A percentile compares a stretch with the other conserved stretches of the same genome.
phyloP scores from a whole-genome alignment of 106 monocot species.

The Acorus gramineus region DNA sequence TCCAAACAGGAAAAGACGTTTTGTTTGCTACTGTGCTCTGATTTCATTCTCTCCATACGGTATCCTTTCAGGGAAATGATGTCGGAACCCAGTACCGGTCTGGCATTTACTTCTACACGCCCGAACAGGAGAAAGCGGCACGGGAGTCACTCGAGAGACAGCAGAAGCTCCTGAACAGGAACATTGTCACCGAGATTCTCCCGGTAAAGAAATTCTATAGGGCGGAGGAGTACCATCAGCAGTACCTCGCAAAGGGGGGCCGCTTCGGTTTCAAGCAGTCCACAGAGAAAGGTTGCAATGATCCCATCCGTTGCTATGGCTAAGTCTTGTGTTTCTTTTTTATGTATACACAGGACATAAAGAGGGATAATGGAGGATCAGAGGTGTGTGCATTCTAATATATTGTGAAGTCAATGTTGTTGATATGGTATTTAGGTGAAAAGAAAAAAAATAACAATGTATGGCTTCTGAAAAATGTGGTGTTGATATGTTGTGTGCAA shows the following conservation, averaged over 20 bases:
- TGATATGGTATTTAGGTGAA: no score
- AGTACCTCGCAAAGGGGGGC: constrained; percentile 72
- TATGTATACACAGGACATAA: no score
- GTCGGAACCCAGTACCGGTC: constrained; percentile 76
- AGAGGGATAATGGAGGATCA: no score
- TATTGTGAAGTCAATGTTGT: no score
- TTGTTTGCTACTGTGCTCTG: not conserved
- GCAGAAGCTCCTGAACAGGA: constrained; percentile 27
- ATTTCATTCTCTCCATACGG: not conserved
- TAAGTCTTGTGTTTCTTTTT: not conserved
- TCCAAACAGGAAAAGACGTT: not conserved
- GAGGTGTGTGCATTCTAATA: no score
- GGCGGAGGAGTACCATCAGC: constrained; percentile 88
- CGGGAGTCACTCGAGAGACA: constrained; percentile 40
- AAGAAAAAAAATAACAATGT: no score
- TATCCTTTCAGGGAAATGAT: constrained; percentile 49
- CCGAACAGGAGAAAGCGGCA: constrained; percentile 44
- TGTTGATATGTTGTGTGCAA: no score
- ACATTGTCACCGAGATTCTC: constrained; percentile 69
- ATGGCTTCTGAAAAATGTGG: no score
- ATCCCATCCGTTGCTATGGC: constrained; percentile 77
- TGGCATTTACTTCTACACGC: constrained; percentile 70
- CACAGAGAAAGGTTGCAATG: constrained; percentile 57
- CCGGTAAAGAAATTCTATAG: constrained; percentile 70
- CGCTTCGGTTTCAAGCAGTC: constrained; percentile 41